These are phyloP conservation scores for Pelomyxa schiedti DNA, from an alignment of 78 protist species.

Conservation along the genomic window DNA sequence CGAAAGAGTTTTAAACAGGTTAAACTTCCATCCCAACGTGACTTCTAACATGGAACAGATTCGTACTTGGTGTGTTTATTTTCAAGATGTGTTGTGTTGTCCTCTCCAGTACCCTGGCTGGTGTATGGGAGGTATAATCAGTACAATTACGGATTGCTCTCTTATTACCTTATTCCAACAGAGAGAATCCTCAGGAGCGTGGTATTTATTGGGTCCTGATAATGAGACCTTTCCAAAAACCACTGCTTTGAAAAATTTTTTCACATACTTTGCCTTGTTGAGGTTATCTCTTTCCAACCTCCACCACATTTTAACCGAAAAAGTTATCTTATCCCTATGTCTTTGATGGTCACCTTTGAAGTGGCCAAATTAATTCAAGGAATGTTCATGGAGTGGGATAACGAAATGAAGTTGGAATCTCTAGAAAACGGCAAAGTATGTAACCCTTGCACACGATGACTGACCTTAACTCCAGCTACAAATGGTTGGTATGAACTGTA, in stretches of 20 bases:
- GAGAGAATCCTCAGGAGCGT: neutral
- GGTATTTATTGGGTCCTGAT: neutral
- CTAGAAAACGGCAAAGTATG: constrained; percentile 10
- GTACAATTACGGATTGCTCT: constrained; percentile 1
- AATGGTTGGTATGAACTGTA: neutral
- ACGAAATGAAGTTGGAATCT: constrained; percentile 21
- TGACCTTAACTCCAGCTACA: neutral
- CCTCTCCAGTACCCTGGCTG: constrained; percentile 10
- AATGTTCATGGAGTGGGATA: constrained; percentile 52
- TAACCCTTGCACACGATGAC: neutral
- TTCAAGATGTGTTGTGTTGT: constrained; percentile 26
- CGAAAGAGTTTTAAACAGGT: constrained; percentile 49
- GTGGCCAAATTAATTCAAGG: constrained; percentile 52
- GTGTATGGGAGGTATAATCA: constrained; percentile 2
- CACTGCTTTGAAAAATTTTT: constrained; percentile 32
- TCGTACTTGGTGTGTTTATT: constrained; percentile 30
- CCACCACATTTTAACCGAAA: neutral
- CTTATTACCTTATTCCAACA: neutral
- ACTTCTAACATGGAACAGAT: too few species aligned
- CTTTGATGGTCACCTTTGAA: constrained; percentile 55
- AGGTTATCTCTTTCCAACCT: neutral
- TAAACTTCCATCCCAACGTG: too few species aligned
- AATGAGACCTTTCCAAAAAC: neutral
- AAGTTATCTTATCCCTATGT: constrained; percentile 46
- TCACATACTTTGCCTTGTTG: constrained; percentile 47